Conservation (phyloP, 1,284 basidiomycete genomes). For the Mycosarcoma maydis region DNA sequence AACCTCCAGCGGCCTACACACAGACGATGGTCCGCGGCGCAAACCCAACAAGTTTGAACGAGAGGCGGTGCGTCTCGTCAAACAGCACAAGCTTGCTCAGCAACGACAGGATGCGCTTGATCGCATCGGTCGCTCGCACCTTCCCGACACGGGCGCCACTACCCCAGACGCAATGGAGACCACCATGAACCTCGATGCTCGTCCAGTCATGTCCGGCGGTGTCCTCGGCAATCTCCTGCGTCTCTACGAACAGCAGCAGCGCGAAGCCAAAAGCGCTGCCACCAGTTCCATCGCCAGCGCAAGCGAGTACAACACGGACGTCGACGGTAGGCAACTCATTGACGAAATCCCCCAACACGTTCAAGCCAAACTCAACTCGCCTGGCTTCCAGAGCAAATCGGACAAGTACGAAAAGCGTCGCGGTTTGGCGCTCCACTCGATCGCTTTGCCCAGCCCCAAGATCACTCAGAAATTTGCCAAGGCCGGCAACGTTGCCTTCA, state of each 20-base stretch:
- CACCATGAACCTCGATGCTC: slow-evolving; percentile 56
- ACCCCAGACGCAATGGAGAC: slow-evolving; percentile 63
- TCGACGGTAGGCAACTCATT: slow-evolving; percentile 13
- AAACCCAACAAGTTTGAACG: slow-evolving; percentile 59
- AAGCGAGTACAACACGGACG: slow-evolving; percentile 28
- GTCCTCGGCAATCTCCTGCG: slow-evolving; percentile 64
- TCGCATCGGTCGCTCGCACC: slow-evolving; percentile 52
- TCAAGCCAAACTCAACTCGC: slow-evolving; percentile 20
- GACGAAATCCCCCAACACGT: slow-evolving; percentile 17
- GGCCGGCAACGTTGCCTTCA: slow-evolving; percentile 35
- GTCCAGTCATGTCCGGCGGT: slow-evolving; percentile 55
- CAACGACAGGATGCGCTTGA: slow-evolving; percentile 44
- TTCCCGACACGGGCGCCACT: slow-evolving; percentile 53
- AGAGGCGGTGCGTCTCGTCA: slow-evolving; percentile 59
- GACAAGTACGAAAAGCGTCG: slow-evolving; percentile 36
- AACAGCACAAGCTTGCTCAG: slow-evolving; percentile 53
- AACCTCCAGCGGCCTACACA: slow-evolving; percentile 61
- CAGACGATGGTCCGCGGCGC: slow-evolving; percentile 49
- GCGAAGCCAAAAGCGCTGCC: slow-evolving; percentile 35
- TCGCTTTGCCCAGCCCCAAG: slow-evolving; percentile 39
- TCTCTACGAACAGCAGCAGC: slow-evolving; percentile 64
- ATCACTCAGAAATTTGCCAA: slow-evolving; percentile 46
- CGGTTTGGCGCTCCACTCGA: slow-evolving; percentile 27
- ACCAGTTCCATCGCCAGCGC: slow-evolving; percentile 42
- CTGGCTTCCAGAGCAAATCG: slow-evolving; percentile 22